Evolutionary conservation across 2,329 filamentous ascomycete genomes (phyloP).

Genomic region (Xylaria sp.): DNA sequence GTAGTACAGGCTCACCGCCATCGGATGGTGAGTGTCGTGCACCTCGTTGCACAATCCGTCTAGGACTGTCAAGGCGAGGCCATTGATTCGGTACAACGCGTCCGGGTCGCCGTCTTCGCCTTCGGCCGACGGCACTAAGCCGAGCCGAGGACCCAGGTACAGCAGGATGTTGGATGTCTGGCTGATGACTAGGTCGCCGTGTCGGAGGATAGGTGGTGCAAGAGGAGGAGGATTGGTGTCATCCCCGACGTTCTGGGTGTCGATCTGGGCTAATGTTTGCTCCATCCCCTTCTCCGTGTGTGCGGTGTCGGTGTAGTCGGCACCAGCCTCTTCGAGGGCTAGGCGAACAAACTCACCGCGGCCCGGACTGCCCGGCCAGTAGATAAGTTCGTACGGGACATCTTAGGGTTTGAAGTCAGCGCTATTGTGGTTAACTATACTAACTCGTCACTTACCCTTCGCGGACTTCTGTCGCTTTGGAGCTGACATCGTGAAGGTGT

Average conservation of each 20-base stretch:
- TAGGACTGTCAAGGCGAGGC: constrained; percentile 73
- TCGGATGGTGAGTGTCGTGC: constrained; percentile 81
- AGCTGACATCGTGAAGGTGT: constrained; percentile 39
- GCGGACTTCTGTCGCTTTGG: constrained; percentile 54
- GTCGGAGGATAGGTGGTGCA: constrained; percentile 73
- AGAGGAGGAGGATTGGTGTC: constrained; percentile 70
- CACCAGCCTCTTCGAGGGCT: constrained; percentile 73
- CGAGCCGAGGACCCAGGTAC: constrained; percentile 72
- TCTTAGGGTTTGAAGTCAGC: constrained; percentile 41
- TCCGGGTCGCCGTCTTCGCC: constrained; percentile 50
- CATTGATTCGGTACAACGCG: constrained; percentile 68
- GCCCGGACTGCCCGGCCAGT: constrained; percentile 77
- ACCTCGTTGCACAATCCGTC: constrained; percentile 76
- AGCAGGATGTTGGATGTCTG: constrained; percentile 79
- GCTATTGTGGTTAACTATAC: neutral
- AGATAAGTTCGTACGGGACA: constrained; percentile 71
- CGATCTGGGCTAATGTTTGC: constrained; percentile 60
- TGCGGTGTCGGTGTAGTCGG: constrained; percentile 71
- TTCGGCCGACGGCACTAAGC: constrained; percentile 58
- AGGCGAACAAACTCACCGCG: constrained; percentile 80
- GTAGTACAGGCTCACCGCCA: constrained; percentile 69
- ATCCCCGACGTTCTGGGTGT: constrained; percentile 58
- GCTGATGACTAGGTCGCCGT: constrained; percentile 69
- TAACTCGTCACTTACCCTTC: constrained; percentile 45
- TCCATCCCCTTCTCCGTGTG: constrained; percentile 60